phyloP scores from a whole-genome alignment of 148 eudicot species.

The Dysphania ambrosioides region DNA sequence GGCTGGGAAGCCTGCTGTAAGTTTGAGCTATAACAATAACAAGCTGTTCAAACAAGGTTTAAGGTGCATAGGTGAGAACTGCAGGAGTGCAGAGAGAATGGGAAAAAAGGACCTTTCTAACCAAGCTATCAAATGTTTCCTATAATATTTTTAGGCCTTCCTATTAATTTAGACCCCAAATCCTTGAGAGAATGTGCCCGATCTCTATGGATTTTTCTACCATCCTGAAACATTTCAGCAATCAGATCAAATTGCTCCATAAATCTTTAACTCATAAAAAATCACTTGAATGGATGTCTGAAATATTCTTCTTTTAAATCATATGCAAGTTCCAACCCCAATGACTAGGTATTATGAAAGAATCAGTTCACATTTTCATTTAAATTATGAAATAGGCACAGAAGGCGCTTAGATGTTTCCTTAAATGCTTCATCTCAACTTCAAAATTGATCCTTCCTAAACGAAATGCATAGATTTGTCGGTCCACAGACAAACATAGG shows the following conservation, averaged over 20 bases:
- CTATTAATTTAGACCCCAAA: neutral
- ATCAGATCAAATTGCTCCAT: neutral
- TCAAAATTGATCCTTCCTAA: neutral
- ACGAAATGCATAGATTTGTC: neutral
- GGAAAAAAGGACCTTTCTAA: neutral
- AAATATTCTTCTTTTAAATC: neutral
- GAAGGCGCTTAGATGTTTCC: neutral
- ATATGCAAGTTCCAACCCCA: neutral
- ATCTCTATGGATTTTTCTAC: neutral
- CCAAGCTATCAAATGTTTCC: neutral
- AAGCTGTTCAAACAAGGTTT: neutral
- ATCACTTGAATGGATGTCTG: neutral
- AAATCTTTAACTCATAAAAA: neutral
- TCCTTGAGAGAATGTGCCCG: neutral
- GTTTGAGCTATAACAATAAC: neutral
- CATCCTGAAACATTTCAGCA: neutral
- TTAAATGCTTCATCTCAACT: neutral
- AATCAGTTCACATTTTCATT: neutral
- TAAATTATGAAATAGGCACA: neutral
- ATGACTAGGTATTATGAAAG: neutral
- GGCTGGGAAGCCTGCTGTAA: neutral
- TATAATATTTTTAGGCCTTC: neutral
- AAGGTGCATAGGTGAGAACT: neutral
- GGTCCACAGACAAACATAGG: neutral
- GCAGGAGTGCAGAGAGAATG: neutral